phyloP scores from a whole-genome alignment of 495 filamentous ascomycete species.

The Neurospora sp. region DNA sequence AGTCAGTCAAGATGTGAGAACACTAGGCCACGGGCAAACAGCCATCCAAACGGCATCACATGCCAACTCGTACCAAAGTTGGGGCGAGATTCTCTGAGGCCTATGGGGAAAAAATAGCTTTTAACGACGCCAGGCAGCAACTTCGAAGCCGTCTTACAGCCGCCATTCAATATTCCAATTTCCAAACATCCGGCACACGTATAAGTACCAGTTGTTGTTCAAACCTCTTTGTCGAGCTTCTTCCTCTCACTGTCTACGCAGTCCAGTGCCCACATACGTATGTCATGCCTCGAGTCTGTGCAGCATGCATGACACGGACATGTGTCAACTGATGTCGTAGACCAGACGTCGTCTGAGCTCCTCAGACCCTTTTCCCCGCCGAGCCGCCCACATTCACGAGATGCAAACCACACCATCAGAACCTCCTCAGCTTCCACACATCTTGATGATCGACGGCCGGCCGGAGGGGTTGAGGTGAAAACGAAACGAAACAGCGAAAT shows the following conservation, averaged over 20 bases:
- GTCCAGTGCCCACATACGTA: background rate
- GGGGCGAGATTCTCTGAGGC: background rate
- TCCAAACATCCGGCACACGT: background rate
- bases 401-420: background rate
- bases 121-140: background rate
- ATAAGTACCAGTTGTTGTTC: background rate
- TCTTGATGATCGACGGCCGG: background rate
- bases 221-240: background rate
- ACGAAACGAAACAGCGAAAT: background rate
- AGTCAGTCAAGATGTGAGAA: background rate
- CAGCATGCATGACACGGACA: background rate
- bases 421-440: background rate
- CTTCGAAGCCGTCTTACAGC: background rate
- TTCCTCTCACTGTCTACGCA: background rate
- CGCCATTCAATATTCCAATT: background rate
- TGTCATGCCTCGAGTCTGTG: background rate
- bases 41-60: background rate
- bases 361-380: background rate
- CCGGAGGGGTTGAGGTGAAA: background rate
- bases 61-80: background rate
- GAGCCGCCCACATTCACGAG: background rate
- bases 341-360: background rate
- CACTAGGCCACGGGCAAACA: background rate
- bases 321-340: background rate
- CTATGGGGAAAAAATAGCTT: background rate